A percentile compares a stretch with the other conserved stretches of the same genome.
Conservation (phyloP, 1,139 yeast genomes). For the Geotrichum bryndzae region DNA sequence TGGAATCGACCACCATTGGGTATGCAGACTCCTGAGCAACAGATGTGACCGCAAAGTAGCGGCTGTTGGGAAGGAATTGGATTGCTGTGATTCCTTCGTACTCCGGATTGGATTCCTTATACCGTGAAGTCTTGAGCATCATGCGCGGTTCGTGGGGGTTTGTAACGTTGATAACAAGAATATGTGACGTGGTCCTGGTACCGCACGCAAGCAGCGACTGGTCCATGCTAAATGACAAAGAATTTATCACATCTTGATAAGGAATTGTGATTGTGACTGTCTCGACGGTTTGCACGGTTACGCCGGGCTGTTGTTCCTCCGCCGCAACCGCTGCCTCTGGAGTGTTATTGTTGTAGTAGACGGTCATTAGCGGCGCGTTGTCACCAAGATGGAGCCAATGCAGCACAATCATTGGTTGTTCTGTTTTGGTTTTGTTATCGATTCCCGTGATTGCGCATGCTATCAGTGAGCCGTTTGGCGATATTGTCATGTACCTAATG, state of each 20-base stretch:
- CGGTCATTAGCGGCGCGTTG: conserved; percentile 11
- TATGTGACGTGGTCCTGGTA: conserved; percentile 77
- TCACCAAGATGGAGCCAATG: conserved; percentile 40
- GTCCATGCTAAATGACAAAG: conserved; percentile 63
- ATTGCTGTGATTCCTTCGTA: conserved; percentile 80
- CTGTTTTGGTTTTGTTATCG: conserved; percentile 61
- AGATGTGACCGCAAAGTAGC: conserved; percentile 53
- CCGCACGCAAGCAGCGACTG: conserved; percentile 70
- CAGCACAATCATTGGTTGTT: conserved; percentile 72
- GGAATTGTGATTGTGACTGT: conserved; percentile 75
- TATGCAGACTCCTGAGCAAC: conserved; percentile 50
- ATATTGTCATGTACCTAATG: conserved; percentile 67
- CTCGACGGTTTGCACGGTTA: conserved; percentile 34
- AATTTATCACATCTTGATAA: conserved; percentile 75
- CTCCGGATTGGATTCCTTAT: conserved; percentile 59
- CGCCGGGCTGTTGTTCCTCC: conserved; percentile 3
- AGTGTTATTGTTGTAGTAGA: conserved; percentile 4
- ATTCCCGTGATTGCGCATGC: conserved; percentile 82
- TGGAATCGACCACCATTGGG: conserved; percentile 54
- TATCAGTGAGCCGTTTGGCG: conserved; percentile 56
- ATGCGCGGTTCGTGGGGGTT: conserved; percentile 64
- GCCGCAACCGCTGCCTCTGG: background rate
- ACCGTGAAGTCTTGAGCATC: conserved; percentile 55
- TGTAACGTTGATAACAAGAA: conserved; percentile 65
- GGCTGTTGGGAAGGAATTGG: conserved; percentile 57